These are phyloP conservation scores for Entrophospora sp. DNA, from an alignment of 192 early-diverging fungal species.

Conservation along the genomic window DNA sequence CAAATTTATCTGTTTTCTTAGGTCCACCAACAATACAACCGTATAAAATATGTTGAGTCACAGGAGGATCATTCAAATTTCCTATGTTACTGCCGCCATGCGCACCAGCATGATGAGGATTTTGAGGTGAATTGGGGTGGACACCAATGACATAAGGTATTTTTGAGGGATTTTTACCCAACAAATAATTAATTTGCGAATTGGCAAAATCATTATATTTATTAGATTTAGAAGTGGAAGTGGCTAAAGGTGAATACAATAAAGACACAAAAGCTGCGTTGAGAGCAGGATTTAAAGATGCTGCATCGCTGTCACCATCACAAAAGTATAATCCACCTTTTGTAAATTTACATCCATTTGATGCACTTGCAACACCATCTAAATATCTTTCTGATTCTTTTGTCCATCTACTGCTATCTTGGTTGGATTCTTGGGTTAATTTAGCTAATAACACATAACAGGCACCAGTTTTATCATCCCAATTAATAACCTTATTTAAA, in stretches of 20 bases:
- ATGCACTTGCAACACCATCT: conserved; percentile 26
- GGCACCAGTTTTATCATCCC: conserved; percentile 40
- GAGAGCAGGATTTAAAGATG: conserved; percentile 26
- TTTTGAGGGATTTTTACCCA: no score
- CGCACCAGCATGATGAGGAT: conserved; percentile 49
- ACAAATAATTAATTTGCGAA: no score
- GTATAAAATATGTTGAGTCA: conserved; percentile 34
- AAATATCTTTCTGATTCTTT: conserved; percentile 26
- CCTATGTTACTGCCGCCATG: conserved; percentile 38
- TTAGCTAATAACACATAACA: conserved; percentile 43
- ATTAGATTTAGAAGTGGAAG: not conserved
- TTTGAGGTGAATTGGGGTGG: no score
- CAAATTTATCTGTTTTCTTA: conserved; percentile 38
- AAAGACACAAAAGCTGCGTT: conserved; percentile 28
- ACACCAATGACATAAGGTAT: no score
- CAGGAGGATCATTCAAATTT: conserved; percentile 30
- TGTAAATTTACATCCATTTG: conserved; percentile 25
- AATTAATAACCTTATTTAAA: conserved; percentile 31
- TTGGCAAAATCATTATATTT: not conserved
- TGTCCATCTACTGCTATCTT: conserved; percentile 25
- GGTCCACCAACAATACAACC: conserved; percentile 55
- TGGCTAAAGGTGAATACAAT: conserved; percentile 9
- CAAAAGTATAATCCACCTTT: conserved; percentile 37
- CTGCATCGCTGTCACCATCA: conserved; percentile 23
- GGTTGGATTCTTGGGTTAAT: conserved; percentile 15